Conservation (phyloP, 2,329 filamentous ascomycete genomes). For the Epichloe hybrida region DNA sequence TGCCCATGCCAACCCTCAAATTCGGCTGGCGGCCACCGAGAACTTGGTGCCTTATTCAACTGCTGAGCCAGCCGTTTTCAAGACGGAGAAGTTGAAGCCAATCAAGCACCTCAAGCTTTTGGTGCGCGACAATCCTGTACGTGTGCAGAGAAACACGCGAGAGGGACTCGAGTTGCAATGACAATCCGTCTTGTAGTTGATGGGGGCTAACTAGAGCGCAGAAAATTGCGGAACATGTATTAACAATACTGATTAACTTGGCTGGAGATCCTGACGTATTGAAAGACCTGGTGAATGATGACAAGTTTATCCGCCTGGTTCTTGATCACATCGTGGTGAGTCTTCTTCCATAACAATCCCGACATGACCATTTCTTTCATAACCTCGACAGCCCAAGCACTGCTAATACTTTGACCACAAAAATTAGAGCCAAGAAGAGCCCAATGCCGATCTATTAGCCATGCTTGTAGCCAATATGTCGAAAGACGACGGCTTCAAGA, state of each 20-base stretch:
- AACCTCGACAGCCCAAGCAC: too few relatives aligned
- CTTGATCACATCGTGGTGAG: constrained; percentile 61
- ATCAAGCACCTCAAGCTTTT: constrained; percentile 80
- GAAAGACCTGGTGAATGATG: constrained; percentile 59
- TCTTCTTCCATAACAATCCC: constrained; percentile 9
- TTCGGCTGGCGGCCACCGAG: constrained; percentile 73
- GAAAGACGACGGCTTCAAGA: constrained; percentile 63
- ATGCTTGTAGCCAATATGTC: constrained; percentile 90
- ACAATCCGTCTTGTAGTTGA: neutral
- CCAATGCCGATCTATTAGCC: constrained; percentile 69
- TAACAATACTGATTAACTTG: constrained; percentile 82
- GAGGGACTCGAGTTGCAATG: neutral
- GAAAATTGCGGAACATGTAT: constrained; percentile 83
- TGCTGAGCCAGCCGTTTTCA: constrained; percentile 67
- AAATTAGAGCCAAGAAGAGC: constrained; percentile 55
- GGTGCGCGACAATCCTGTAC: constrained; percentile 67
- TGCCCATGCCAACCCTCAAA: constrained; percentile 79
- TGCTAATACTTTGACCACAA: neutral
- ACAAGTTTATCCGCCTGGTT: constrained; percentile 64
- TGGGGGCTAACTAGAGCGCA: constrained; percentile 21
- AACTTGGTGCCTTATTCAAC: constrained; percentile 75
- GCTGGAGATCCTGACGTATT: constrained; percentile 66
- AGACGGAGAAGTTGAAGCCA: constrained; percentile 61
- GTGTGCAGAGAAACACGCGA: constrained; percentile 14
- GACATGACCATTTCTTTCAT: too few relatives aligned